These are phyloP conservation scores for Euptelea pleiosperma DNA, from an alignment of 164 flowering plant genomes.

Conservation along the genomic window DNA sequence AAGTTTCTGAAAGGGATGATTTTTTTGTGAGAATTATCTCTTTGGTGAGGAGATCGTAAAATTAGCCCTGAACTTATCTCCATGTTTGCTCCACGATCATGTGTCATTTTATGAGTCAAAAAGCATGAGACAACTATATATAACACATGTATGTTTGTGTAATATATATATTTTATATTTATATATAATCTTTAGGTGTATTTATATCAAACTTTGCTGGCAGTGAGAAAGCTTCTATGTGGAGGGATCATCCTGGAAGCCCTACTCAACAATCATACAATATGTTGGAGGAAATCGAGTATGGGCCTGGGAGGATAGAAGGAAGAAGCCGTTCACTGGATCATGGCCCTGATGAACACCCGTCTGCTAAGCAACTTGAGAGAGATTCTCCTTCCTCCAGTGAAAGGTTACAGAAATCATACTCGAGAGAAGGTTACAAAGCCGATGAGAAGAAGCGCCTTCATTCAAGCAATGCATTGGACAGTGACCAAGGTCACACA, in stretches of 20 bases:
- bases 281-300: conserved; percentile 20
- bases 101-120: too few relatives aligned
- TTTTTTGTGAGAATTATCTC: too few relatives aligned
- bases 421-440: conserved; percentile 25
- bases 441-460: conserved; percentile 28
- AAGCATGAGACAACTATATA: too few relatives aligned
- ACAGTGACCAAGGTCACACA: conserved; percentile 15
- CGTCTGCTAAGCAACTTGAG: conserved; percentile 15
- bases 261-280: conserved; percentile 24
- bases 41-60: too few relatives aligned
- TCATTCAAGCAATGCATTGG: conserved; percentile 25
- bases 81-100: too few relatives aligned
- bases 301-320: conserved; percentile 25
- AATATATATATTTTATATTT: not conserved
- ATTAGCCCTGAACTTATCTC: too few relatives aligned
- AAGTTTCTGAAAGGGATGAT: too few relatives aligned
- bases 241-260: conserved; percentile 20
- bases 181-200: not conserved
- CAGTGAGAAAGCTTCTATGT: conserved; percentile 46
- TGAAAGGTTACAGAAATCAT: conserved; percentile 24
- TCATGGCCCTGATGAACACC: conserved; percentile 11
- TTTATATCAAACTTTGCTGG: conserved; percentile 10
- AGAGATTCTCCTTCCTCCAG: conserved; percentile 19
- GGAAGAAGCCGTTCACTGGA: conserved; percentile 10
- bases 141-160: too few relatives aligned